Percentiles rank a stretch among this genome's conserved stretches.
phyloP scores from a whole-genome alignment of 2,329 filamentous ascomycete species.

The Balansia obtecta region DNA sequence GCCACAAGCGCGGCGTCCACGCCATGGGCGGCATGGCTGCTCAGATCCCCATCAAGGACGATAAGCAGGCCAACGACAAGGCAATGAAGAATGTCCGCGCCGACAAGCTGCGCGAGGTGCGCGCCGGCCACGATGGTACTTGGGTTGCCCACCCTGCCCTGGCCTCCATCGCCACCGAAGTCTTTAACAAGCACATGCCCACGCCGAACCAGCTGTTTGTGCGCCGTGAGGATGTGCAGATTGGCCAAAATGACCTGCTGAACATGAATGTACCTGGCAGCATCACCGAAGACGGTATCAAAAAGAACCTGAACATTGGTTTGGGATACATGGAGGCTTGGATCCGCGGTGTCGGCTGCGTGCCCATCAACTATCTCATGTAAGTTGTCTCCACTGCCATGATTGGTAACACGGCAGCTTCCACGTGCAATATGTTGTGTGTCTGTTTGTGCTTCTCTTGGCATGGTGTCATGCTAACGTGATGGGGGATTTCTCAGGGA shows the following conservation, averaged over 20 bases:
- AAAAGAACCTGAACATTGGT: conserved; percentile 95
- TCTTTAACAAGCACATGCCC: conserved; percentile 98
- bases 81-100: conserved; percentile 88
- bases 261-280: conserved; percentile 96
- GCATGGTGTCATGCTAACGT: not conserved
- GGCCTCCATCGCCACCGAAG: conserved; percentile 72
- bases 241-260: conserved; percentile 79
- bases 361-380: conserved; percentile 97
- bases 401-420: no score
- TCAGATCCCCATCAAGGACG: conserved; percentile 96
- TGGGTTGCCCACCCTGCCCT: conserved; percentile 97
- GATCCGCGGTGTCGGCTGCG: conserved; percentile 87
- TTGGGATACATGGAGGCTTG: conserved; percentile 98
- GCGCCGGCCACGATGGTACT: conserved; percentile 87
- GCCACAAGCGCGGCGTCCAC: conserved; percentile 92
- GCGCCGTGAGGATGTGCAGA: conserved; percentile 76
- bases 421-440: not conserved
- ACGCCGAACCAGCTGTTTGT: conserved; percentile 93
- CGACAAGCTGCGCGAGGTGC: conserved; percentile 92
- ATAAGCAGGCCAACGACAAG: conserved; percentile 78
- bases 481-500: conserved; percentile 37
- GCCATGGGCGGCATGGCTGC: conserved; percentile 99
- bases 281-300: conserved; percentile 88
- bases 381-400: conserved; percentile 18
- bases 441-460: not conserved